Percentiles rank a stretch among this genome's conserved stretches.
These are phyloP conservation scores for Naegleria lovaniensis DNA, from an alignment of 208 protist genomes.

Conservation along the genomic window DNA sequence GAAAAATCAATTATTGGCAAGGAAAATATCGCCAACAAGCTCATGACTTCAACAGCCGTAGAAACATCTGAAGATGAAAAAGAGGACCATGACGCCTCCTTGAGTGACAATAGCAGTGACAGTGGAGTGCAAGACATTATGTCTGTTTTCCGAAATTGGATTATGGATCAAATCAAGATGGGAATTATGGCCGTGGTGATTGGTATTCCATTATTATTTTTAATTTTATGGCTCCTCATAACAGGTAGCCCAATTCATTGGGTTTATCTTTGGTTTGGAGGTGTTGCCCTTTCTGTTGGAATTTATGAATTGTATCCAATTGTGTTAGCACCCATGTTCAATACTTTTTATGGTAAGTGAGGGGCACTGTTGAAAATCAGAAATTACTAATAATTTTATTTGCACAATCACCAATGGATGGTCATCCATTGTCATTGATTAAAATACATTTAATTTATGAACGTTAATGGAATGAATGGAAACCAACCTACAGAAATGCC, in stretches of 20 bases:
- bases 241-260: background rate
- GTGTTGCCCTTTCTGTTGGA: conserved; percentile 14
- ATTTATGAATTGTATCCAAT: conserved; percentile 26
- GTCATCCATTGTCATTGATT: background rate
- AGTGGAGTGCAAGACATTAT: background rate
- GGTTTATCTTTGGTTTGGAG: conserved; percentile 2
- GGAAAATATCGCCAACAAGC: background rate
- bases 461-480: background rate
- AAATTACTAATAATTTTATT: background rate
- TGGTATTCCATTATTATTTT: background rate
- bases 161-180: conserved; percentile 18
- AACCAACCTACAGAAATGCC: background rate
- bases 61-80: background rate
- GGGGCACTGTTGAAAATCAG: background rate
- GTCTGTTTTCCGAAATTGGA: background rate
- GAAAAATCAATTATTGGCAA: background rate
- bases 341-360: background rate
- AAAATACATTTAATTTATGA: background rate
- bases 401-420: background rate
- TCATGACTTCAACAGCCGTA: background rate
- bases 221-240: background rate
- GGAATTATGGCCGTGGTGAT: background rate
- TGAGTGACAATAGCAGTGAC: background rate
- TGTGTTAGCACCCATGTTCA: background rate
- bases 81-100: background rate